Conservation (phyloP, 2,329 filamentous ascomycete species). For the Emmonsiellopsis sp. region DNA sequence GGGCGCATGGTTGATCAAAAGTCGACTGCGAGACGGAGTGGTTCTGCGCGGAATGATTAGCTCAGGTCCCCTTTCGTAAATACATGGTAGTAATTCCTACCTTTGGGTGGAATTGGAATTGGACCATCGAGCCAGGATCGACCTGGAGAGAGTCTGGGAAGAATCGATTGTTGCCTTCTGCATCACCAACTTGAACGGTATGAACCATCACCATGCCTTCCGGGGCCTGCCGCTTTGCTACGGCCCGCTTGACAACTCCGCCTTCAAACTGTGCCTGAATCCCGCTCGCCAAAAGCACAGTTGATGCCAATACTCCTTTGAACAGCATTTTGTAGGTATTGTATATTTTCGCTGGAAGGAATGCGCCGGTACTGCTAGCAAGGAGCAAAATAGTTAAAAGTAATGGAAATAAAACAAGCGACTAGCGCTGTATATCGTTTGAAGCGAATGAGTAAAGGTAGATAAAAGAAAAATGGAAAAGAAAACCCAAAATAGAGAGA, state of each 20-base stretch:
- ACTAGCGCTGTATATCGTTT: not conserved
- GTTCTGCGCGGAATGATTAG: slow-evolving; percentile 40
- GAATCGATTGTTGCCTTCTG: slow-evolving; percentile 48
- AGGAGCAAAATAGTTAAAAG: not conserved
- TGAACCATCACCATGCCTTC: slow-evolving; percentile 37
- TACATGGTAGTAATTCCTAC: slow-evolving; percentile 16
- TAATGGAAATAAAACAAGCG: not conserved
- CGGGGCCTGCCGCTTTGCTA: not conserved
- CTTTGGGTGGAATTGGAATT: slow-evolving; percentile 43
- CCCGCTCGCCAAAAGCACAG: not conserved
- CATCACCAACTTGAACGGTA: slow-evolving; percentile 55
- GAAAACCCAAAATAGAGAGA: not conserved
- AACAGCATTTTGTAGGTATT: not conserved
- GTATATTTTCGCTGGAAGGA: not conserved
- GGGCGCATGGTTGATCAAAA: slow-evolving; percentile 61
- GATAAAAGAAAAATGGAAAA: not conserved
- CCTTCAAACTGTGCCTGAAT: not conserved
- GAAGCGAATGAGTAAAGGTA: slow-evolving; percentile 1
- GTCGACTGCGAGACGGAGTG: slow-evolving; percentile 72
- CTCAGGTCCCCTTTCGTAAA: not conserved
- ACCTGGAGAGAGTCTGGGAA: slow-evolving; percentile 58
- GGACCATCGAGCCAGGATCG: slow-evolving; percentile 44
- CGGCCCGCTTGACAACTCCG: not conserved
- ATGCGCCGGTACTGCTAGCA: not conserved
- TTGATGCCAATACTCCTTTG: not conserved